A percentile compares a stretch with the other conserved stretches of the same genome.
These are phyloP conservation scores for Peronospora belbahrii DNA, from an alignment of 352 stramenopile genomes.

Conservation along the genomic window DNA sequence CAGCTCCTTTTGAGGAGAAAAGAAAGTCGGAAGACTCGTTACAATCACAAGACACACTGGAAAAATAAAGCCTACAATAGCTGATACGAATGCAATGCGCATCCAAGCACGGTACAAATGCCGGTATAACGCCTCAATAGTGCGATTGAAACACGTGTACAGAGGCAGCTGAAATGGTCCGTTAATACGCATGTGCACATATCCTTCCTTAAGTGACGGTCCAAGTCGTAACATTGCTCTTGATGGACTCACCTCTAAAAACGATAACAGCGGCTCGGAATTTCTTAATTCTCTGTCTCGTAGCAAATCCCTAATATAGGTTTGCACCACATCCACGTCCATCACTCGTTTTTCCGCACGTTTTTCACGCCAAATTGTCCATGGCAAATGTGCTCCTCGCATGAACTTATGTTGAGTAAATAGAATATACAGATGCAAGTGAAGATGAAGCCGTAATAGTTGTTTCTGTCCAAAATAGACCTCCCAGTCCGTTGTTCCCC, in stretches of 20 bases:
- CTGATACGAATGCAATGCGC: conserved; percentile 74
- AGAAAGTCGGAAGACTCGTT: conserved; percentile 59
- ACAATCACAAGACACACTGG: conserved; percentile 66
- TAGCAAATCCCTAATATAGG: conserved; percentile 62
- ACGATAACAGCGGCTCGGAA: conserved; percentile 68
- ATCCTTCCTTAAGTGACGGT: conserved; percentile 77
- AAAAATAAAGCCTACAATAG: conserved; percentile 77
- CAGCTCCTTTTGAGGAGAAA: conserved; percentile 52
- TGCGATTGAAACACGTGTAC: conserved; percentile 80
- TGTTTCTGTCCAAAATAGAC: conserved; percentile 86
- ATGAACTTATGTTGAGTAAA: conserved; percentile 42
- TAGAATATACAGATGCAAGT: conserved; percentile 44
- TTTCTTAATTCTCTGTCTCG: conserved; percentile 60
- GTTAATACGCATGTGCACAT: conserved; percentile 87
- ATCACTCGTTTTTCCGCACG: conserved; percentile 55
- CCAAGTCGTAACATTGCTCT: conserved; percentile 67
- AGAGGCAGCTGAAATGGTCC: conserved; percentile 78
- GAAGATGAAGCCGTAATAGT: conserved; percentile 62
- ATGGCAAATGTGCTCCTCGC: conserved; percentile 45
- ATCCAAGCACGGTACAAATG: conserved; percentile 85
- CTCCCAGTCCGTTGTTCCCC: conserved; percentile 74
- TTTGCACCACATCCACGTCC: conserved; percentile 66
- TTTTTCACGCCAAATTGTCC: conserved; percentile 80
- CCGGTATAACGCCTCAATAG: conserved; percentile 73
- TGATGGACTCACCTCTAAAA: conserved; percentile 74